Evolutionary conservation across 2,329 filamentous ascomycete species (phyloP).

Genomic region (Exophiala spinifera): DNA sequence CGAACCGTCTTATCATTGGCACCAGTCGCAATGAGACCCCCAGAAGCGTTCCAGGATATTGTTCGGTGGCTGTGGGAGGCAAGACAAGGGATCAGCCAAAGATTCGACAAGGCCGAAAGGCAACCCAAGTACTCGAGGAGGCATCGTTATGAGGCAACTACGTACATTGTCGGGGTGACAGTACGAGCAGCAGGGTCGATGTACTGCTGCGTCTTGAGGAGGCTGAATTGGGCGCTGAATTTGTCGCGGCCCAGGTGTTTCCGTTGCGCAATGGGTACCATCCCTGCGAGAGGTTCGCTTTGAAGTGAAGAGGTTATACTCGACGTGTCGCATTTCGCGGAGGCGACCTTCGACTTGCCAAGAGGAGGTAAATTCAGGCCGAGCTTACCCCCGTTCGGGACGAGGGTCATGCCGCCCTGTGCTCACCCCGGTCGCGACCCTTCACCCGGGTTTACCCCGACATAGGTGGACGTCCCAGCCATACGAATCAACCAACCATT

Average conservation of each 20-base stretch:
- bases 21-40: conserved; percentile 79
- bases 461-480: too few species aligned
- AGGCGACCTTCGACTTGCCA: not conserved
- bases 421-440: too few species aligned
- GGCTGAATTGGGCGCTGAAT: conserved; percentile 65
- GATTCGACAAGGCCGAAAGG: conserved; percentile 1
- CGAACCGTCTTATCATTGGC: conserved; percentile 82
- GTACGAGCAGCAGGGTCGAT: conserved; percentile 59
- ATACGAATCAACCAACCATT: too few species aligned
- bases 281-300: not conserved
- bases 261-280: conserved; percentile 32
- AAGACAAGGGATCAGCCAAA: conserved; percentile 25
- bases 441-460: too few species aligned
- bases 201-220: conserved; percentile 69
- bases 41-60: conserved; percentile 85
- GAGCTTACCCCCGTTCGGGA: too few species aligned
- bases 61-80: conserved; percentile 60
- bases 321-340: too few species aligned
- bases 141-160: conserved; percentile 19
- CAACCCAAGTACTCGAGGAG: not conserved
- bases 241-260: conserved; percentile 59
- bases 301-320: too few species aligned
- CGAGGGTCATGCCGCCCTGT: too few species aligned
- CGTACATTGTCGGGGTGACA: conserved; percentile 57
- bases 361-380: too few species aligned